Evolutionary conservation across 495 filamentous ascomycete species (phyloP).

Genomic region (Clavariopsis aquatica): DNA sequence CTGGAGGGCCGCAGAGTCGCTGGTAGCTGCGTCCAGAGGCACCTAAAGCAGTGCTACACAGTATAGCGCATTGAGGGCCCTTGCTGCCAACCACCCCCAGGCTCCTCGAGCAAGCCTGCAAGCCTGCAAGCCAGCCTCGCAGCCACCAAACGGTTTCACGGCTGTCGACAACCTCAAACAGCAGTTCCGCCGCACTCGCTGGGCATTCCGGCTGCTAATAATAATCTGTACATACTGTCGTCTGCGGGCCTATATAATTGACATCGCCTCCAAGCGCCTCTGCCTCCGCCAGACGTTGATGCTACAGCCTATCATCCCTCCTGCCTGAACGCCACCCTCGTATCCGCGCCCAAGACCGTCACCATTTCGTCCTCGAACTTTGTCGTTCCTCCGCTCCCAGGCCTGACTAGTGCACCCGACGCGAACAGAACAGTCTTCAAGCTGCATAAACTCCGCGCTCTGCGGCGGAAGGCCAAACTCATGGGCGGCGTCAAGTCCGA

Average conservation of each 20-base stretch:
- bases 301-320: neutral
- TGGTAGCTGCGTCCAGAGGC: neutral
- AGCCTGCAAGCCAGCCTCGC: neutral
- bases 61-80: too few relatives aligned
- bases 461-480: constrained; percentile 40
- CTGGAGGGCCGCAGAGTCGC: constrained; percentile 2
- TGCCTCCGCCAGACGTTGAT: neutral
- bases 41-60: too few relatives aligned
- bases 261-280: neutral
- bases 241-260: neutral
- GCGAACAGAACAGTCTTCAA: constrained; percentile 23
- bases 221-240: neutral
- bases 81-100: too few relatives aligned
- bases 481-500: constrained; percentile 19
- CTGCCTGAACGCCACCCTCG: constrained; percentile 16
- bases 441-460: constrained; percentile 40
- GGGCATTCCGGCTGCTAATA: neutral
- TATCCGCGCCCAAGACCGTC: constrained; percentile 9
- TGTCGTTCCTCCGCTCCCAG: constrained; percentile 15
- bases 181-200: neutral
- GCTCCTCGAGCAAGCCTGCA: neutral
- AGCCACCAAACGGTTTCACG: neutral
- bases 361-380: constrained; percentile 20
- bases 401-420: constrained; percentile 3
- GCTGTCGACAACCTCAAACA: constrained; percentile 2